These are phyloP conservation scores for Strobilomyces echinocephalus DNA, from an alignment of 768 basidiomycete genomes.

Conservation along the genomic window DNA sequence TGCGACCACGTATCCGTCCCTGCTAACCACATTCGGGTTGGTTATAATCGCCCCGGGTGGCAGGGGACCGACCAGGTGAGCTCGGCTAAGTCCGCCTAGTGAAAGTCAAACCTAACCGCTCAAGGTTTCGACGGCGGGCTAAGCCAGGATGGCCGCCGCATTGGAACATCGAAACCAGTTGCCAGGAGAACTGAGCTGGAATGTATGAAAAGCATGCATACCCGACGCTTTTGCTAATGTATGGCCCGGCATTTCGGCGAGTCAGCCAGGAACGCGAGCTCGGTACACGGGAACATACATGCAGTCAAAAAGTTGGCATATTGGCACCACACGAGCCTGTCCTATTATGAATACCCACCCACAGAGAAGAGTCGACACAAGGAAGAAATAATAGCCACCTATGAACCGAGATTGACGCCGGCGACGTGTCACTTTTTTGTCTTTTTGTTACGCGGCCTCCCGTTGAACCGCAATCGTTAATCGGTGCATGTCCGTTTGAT, in stretches of 20 bases:
- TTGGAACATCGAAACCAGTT: not conserved
- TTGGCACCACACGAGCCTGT: not conserved
- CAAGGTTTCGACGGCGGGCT: slow-evolving; percentile 10
- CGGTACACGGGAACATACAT: not conserved
- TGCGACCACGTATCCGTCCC: not conserved
- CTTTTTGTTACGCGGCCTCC: not conserved
- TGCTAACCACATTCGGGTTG: not conserved
- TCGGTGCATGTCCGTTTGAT: not conserved
- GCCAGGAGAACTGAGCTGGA: slow-evolving; percentile 8
- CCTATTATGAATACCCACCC: not conserved
- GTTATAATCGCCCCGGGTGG: not conserved
- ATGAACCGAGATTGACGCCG: not conserved
- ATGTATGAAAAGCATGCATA: slow-evolving; percentile 2
- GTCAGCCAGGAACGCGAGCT: not conserved
- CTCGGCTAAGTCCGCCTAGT: slow-evolving; percentile 1
- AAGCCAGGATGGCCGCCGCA: not conserved
- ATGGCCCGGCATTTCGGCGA: not conserved
- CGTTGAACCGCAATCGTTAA: not conserved
- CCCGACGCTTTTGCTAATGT: slow-evolving; percentile 3
- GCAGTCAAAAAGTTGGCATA: not conserved
- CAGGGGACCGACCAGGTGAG: not conserved
- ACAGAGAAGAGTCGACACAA: not conserved
- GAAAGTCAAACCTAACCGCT: slow-evolving; percentile 9
- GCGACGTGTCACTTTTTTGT: slow-evolving; percentile 9
- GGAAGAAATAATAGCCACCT: not conserved